phyloP scores from a whole-genome alignment of 768 basidiomycete genomes.

The Cantharellus anzutake region DNA sequence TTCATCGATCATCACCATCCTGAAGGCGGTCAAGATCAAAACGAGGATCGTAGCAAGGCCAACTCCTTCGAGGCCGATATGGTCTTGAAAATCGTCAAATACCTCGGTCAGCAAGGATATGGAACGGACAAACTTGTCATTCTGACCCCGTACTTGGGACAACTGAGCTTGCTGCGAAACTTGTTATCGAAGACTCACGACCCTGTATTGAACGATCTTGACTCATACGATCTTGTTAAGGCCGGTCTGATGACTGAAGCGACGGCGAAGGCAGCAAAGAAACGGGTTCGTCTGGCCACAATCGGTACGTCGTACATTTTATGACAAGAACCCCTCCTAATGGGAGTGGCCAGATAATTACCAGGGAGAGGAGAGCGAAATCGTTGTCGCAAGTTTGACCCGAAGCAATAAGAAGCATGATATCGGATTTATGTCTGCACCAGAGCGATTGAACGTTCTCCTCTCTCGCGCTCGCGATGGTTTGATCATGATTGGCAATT shows the following conservation, averaged over 20 bases:
- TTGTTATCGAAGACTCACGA: conserved; percentile 29
- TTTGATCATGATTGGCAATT: conserved; percentile 47
- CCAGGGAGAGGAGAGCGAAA: conserved; percentile 56
- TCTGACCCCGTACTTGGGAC: conserved; percentile 52
- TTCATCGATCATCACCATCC: conserved; percentile 38
- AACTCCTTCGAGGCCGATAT: conserved; percentile 38
- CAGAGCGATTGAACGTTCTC: conserved; percentile 51
- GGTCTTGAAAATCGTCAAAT: conserved; percentile 45
- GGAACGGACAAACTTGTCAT: conserved; percentile 39
- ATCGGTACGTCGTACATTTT: conserved; percentile 30
- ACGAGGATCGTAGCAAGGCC: conserved; percentile 31
- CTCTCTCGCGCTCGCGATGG: conserved; percentile 49
- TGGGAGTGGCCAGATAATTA: conserved; percentile 37
- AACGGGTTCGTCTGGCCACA: conserved; percentile 36
- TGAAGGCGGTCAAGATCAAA: conserved; percentile 33
- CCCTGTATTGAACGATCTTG: conserved; percentile 43
- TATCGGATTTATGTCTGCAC: conserved; percentile 55
- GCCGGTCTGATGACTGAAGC: conserved; percentile 32
- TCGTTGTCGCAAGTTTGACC: conserved; percentile 42
- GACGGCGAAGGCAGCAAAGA: conserved; percentile 25
- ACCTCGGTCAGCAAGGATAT: conserved; percentile 51
- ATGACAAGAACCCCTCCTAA: conserved; percentile 8
- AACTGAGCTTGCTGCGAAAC: conserved; percentile 32
- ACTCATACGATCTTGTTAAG: conserved; percentile 35
- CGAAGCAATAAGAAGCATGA: conserved; percentile 35